Conservation (phyloP, 176 grass and related monocot species). For the Poa pratensis region DNA sequence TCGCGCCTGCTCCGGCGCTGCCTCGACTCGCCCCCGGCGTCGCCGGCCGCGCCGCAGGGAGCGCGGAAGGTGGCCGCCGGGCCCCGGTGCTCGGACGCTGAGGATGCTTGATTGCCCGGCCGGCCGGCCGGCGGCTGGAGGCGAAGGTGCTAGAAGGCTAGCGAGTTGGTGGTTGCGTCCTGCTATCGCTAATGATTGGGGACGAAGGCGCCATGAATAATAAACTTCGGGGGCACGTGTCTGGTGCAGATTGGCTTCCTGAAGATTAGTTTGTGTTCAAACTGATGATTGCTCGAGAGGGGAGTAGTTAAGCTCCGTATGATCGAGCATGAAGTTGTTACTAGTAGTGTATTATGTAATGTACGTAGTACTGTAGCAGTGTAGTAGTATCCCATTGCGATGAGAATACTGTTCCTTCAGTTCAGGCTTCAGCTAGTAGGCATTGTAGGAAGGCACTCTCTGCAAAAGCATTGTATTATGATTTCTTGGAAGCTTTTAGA, state of each 20-base stretch:
- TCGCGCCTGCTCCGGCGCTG: conserved; percentile 62
- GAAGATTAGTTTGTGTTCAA: conserved; percentile 4
- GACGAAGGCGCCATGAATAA: conserved; percentile 25
- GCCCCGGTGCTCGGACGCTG: conserved; percentile 10
- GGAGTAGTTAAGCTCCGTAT: conserved; percentile 33
- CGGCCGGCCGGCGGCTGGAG: background rate
- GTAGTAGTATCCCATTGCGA: background rate
- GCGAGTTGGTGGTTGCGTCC: background rate
- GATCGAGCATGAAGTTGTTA: conserved; percentile 37
- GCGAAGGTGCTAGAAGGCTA: background rate
- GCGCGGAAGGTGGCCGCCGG: conserved; percentile 46
- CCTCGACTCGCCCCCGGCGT: conserved; percentile 66
- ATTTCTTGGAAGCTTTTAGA: background rate
- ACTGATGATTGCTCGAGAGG: conserved; percentile 53
- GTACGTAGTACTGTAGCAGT: background rate
- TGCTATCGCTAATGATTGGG: conserved; percentile 24
- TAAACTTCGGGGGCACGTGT: background rate
- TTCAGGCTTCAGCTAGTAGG: background rate
- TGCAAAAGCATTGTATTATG: background rate
- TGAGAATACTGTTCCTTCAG: background rate
- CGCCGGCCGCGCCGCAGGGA: conserved; percentile 32
- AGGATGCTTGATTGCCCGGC: conserved; percentile 16
- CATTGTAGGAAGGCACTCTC: background rate
- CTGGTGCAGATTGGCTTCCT: background rate
- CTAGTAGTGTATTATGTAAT: background rate